Base-by-base conservation (phyloP, 441 rosid species). In the Erodium trifolium region DNA sequence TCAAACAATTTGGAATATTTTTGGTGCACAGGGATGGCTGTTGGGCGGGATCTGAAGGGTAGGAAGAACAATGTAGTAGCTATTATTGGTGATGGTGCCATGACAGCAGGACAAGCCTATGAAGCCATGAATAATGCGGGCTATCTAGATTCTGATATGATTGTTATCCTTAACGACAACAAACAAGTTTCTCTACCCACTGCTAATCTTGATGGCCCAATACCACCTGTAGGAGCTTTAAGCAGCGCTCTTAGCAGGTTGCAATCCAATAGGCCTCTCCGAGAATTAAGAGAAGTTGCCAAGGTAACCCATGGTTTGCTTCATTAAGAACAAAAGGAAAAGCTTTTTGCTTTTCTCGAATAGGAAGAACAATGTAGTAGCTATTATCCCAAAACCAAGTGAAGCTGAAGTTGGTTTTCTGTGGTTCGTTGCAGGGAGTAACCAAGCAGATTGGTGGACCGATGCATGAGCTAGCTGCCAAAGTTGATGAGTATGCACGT, bases 81-180 rank as follows among this genome's bases (percentile, higher is more conserved):
- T 2, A 89, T 88, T 74, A 88, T 88, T 45, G 93, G 93, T 71
- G 93, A 88, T 71, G 93, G 93, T 60, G 91, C 93, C 65, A 86
- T 88, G 93, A 88, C 91, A 12, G 93, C 91, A 34, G 93, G 91
- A 45, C 89, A 85, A 68, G 91, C 94, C 51, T 88, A 85, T 2
- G 94, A 88, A 73, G 94, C 94, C 5, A 79, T 86, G 94, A 88
- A 86, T 71, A 88, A 88, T 67, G 89, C 88, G n/a, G 88, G 94
- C 5, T 88, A 77, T 49, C 86, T 88, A 17, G 94, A 88, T 69
- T 3, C 89, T 17, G 86, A 85, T 71, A 65, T 88, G 0, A 85
- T 88, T 35, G 79, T 85, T 34, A 74, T 88, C 39, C 65, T 88
- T 70, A 88, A 88, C 19, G 91, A 88, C 80, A 88, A 23, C 27